These are phyloP conservation scores for Jacaranda mimosifolia DNA, from an alignment of 257 asterid species.

Conservation along the genomic window DNA sequence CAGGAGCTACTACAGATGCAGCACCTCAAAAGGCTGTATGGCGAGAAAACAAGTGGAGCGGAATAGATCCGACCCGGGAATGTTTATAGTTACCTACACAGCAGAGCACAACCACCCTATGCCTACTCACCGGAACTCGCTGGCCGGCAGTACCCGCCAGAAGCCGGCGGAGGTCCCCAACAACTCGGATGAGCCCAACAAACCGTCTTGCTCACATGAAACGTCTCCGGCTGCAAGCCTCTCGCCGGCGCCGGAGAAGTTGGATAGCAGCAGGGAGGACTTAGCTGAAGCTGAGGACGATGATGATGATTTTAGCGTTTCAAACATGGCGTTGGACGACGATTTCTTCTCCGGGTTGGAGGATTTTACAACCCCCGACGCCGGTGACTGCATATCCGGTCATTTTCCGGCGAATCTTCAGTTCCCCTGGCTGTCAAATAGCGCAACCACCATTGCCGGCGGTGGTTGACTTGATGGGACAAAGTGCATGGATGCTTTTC, in stretches of 20 bases:
- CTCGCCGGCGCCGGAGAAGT: conserved; percentile 59
- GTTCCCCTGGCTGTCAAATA: conserved; percentile 64
- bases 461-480: conserved; percentile 55
- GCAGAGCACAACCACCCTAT: conserved; percentile 93
- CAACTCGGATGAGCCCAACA: conserved; percentile 49
- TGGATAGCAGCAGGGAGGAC: conserved; percentile 62
- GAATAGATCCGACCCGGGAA: conserved; percentile 91
- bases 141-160: conserved; percentile 86
- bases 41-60: conserved; percentile 98
- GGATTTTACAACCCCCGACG: conserved; percentile 51
- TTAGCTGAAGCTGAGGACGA: conserved; percentile 44
- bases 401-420: conserved; percentile 45
- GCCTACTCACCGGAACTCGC: conserved; percentile 93
- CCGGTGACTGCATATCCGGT: conserved; percentile 46
- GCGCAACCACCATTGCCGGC: conserved; percentile 66
- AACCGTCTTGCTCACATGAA: conserved; percentile 53
- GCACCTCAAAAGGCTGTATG: conserved; percentile 90
- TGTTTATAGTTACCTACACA: conserved; percentile 88
- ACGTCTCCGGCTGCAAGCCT: conserved; percentile 46
- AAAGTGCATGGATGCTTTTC: conserved; percentile 57
- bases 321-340: conserved; percentile 56
- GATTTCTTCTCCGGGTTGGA: conserved; percentile 87
- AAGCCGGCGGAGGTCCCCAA: conserved; percentile 51
- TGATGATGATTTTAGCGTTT: conserved; percentile 49
- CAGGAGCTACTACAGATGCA: conserved; percentile 97